phyloP scores from a whole-genome alignment of 106 monocot genomes.

The Hemerocallis citrina region DNA sequence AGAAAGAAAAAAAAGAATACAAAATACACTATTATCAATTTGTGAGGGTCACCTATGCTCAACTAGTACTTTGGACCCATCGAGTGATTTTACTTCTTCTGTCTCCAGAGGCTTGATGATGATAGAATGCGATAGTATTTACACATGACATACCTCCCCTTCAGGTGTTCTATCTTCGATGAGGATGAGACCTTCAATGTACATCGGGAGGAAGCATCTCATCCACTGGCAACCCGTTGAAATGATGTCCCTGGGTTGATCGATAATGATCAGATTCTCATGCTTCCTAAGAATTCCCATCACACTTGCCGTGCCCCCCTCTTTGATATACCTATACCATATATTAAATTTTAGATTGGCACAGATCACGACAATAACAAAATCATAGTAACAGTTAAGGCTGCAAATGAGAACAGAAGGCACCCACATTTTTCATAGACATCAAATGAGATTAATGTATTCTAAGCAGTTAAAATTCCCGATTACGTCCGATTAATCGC shows the following conservation, averaged over 20 bases:
- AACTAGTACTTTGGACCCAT: no score
- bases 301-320: conserved; percentile 61
- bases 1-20: neutral
- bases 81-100: no score
- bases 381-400: no score
- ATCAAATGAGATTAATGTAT: no score
- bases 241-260: conserved; percentile 31
- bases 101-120: neutral
- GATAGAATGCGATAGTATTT: conserved; percentile 9
- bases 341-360: no score
- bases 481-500: no score
- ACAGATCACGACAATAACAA: no score
- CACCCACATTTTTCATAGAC: no score
- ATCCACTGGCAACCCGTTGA: conserved; percentile 57
- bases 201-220: conserved; percentile 44
- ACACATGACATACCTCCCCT: conserved; percentile 31
- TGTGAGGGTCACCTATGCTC: no score
- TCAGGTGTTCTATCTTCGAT: conserved; percentile 40
- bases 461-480: no score
- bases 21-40: neutral
- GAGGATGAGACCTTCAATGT: conserved; percentile 51
- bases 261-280: conserved; percentile 46
- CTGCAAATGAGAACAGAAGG: no score
- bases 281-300: conserved; percentile 57
- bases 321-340: conserved; percentile 47